Percentiles rank a stretch among this genome's conserved stretches.
Conservation (phyloP, 176 grass and related monocot genomes). For the Neostapfia colusana region DNA sequence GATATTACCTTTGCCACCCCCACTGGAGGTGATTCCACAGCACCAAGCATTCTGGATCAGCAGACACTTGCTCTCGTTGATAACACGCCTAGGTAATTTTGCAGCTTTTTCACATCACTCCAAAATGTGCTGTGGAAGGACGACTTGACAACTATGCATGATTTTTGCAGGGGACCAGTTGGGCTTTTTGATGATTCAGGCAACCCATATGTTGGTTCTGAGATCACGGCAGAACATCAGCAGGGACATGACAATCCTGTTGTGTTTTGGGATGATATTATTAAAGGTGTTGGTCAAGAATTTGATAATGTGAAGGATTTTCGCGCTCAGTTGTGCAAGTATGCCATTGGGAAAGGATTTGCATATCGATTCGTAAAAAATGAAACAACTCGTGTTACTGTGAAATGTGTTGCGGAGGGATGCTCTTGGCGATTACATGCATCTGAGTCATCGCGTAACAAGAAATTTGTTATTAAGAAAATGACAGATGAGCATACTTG, state of each 20-base stretch:
- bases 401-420: constrained; percentile 69
- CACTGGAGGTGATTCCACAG: constrained; percentile 44
- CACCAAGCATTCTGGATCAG: constrained; percentile 54
- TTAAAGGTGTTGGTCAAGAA: constrained; percentile 92
- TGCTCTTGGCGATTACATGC: constrained; percentile 92
- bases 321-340: constrained; percentile 91
- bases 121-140: constrained; percentile 5
- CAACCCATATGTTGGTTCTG: constrained; percentile 55
- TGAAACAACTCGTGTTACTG: constrained; percentile 84
- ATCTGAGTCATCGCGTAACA: constrained; percentile 84
- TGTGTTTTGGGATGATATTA: constrained; percentile 65
- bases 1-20: constrained; percentile 55
- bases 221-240: constrained; percentile 45
- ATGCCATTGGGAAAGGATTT: constrained; percentile 89
- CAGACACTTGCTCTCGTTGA: constrained; percentile 62
- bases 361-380: constrained; percentile 93
- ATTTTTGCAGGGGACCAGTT: constrained; percentile 45
- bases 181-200: constrained; percentile 65
- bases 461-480: constrained; percentile 97
- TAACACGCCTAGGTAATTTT: constrained; percentile 58
- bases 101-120: constrained; percentile 17
- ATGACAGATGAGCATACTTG: constrained; percentile 91
- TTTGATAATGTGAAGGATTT: constrained; percentile 99
- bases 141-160: constrained; percentile 23
- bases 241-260: constrained; percentile 37